Evolutionary conservation across 805 yeast genomes (phyloP).

Genomic region (Saccharomycopsis amapae): DNA sequence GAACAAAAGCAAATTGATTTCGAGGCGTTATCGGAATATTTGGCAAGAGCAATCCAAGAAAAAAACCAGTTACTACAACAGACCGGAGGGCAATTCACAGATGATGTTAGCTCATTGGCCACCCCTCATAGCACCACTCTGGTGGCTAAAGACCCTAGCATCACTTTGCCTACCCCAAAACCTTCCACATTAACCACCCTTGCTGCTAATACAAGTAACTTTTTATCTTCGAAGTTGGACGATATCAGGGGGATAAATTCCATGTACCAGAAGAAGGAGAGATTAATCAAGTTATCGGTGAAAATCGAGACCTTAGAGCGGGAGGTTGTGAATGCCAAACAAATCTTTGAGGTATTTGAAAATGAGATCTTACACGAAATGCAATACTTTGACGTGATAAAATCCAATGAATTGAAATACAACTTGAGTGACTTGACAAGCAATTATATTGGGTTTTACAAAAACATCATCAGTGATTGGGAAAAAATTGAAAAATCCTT

Average conservation of each 20-base stretch:
- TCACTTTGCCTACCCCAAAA: slow-evolving; percentile 19
- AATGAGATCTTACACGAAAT: slow-evolving; percentile 51
- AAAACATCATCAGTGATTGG: slow-evolving; percentile 65
- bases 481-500: slow-evolving; percentile 41
- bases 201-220: slow-evolving; percentile 31
- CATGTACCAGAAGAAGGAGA: slow-evolving; percentile 36
- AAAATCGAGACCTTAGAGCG: slow-evolving; percentile 42
- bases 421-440: slow-evolving; percentile 70
- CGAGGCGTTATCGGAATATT: slow-evolving; percentile 77
- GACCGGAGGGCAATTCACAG: slow-evolving; percentile 1
- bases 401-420: slow-evolving; percentile 66
- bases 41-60: slow-evolving; percentile 64
- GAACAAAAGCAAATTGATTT: slow-evolving; percentile 89
- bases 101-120: slow-evolving; percentile 7
- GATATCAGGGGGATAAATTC: slow-evolving; percentile 56
- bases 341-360: slow-evolving; percentile 46
- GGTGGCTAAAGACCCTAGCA: slow-evolving; percentile 17
- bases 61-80: slow-evolving; percentile 39
- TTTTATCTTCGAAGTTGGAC: slow-evolving; percentile 50
- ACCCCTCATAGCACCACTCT: slow-evolving; percentile 15
- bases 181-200: slow-evolving; percentile 20
- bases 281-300: slow-evolving; percentile 42
- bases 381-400: slow-evolving; percentile 68
- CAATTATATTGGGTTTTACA: slow-evolving; percentile 67
- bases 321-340: slow-evolving; percentile 46